phyloP scores from a whole-genome alignment of 2,329 filamentous ascomycete genomes.

The Ophiostoma ulmi region DNA sequence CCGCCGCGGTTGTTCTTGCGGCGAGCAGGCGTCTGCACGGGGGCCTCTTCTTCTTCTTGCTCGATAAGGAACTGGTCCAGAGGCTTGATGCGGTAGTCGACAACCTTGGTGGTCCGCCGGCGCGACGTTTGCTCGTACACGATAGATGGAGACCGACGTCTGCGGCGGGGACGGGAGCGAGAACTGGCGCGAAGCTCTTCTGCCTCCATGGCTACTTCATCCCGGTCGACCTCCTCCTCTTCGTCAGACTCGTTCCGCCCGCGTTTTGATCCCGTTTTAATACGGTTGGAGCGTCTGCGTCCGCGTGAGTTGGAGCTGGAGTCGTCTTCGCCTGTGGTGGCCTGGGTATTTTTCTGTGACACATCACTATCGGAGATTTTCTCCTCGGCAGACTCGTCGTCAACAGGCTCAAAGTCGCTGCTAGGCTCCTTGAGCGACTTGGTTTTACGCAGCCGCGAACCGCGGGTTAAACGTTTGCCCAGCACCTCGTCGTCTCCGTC shows the following conservation, averaged over 20 bases:
- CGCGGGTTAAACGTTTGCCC: conserved; percentile 45
- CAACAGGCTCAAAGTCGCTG: conserved; percentile 55
- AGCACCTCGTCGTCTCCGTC: conserved; percentile 39
- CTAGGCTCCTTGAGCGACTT: conserved; percentile 50
- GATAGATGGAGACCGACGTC: conserved; percentile 52
- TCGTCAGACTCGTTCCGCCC: conserved; percentile 52
- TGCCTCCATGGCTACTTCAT: conserved; percentile 62
- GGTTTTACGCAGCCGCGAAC: conserved; percentile 41
- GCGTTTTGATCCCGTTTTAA: conserved; percentile 42
- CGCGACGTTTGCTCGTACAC: conserved; percentile 53
- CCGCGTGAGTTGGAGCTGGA: conserved; percentile 50
- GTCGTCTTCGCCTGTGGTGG: conserved; percentile 37
- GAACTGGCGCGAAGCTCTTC: conserved; percentile 56
- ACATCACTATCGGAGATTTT: conserved; percentile 38
- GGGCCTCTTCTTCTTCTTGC: conserved; percentile 64
- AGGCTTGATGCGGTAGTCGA: conserved; percentile 82
- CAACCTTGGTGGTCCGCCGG: conserved; percentile 56
- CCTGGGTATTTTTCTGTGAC: conserved; percentile 30
- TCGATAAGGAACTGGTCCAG: conserved; percentile 70
- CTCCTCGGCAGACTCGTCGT: conserved; percentile 55
- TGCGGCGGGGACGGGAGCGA: conserved; percentile 45
- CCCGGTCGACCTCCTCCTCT: conserved; percentile 54
- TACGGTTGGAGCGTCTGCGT: conserved; percentile 37
- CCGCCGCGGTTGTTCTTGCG: conserved; percentile 60
- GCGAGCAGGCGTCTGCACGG: conserved; percentile 63